Conservation (phyloP, 2,329 filamentous ascomycete species). For the Ophiosphaerella korrae region DNA sequence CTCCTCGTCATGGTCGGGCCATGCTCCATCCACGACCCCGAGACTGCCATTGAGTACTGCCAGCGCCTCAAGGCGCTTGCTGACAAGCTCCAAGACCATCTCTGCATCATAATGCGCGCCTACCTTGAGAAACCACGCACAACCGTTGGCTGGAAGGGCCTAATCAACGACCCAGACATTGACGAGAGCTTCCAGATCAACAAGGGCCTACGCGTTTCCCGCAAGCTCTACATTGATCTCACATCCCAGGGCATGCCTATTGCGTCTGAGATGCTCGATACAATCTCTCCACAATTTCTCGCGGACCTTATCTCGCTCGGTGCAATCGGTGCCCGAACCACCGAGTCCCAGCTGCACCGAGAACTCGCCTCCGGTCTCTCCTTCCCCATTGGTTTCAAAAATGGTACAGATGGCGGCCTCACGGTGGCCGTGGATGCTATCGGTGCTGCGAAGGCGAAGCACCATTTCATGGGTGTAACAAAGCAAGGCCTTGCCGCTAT, state of each 20-base stretch:
- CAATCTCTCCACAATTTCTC: conserved; percentile 96
- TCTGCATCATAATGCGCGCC: conserved; percentile 95
- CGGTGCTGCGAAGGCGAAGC: conserved; percentile 75
- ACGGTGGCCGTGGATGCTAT: conserved; percentile 95
- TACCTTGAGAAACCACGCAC: conserved; percentile 99
- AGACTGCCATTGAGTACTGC: conserved; percentile 86
- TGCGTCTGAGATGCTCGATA: conserved; percentile 97
- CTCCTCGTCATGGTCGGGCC: conserved; percentile 94
- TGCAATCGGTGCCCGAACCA: conserved; percentile 93
- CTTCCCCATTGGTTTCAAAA: conserved; percentile 99
- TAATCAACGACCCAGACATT: conserved; percentile 99
- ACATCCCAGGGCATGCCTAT: conserved; percentile 90
- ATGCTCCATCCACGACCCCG: conserved; percentile 96
- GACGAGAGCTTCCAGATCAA: conserved; percentile 98
- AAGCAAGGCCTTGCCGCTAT: conserved; percentile 97
- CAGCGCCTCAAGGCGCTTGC: conserved; percentile 75
- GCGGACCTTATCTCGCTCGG: conserved; percentile 95
- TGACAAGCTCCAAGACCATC: conserved; percentile 78
- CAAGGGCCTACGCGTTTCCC: conserved; percentile 91
- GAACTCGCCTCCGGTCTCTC: conserved; percentile 93
- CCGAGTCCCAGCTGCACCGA: conserved; percentile 93
- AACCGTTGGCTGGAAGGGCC: conserved; percentile 97
- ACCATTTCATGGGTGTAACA: conserved; percentile 98
- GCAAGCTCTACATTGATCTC: conserved; percentile 90
- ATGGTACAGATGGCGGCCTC: conserved; percentile 92